Percentiles rank a stretch among this genome's conserved stretches.
Evolutionary conservation across 768 basidiomycete species (phyloP).

Genomic region (Phanerodontia chrysosporium): DNA sequence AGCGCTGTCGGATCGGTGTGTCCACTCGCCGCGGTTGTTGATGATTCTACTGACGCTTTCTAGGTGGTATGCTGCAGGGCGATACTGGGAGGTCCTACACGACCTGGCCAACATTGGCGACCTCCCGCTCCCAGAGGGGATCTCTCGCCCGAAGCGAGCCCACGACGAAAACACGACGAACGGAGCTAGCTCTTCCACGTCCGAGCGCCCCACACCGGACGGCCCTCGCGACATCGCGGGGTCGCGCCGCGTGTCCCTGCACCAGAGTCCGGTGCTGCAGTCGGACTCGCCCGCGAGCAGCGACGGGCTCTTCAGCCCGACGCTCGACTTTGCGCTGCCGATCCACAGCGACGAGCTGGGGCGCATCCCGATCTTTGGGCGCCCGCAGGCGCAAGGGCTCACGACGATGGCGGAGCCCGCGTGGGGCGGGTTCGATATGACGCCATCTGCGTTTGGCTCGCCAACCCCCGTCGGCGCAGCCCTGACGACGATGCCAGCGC

Average conservation of each 20-base stretch:
- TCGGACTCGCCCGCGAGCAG: neutral
- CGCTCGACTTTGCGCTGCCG: conserved; percentile 36
- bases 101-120: conserved; percentile 9
- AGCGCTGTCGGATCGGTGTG: conserved; percentile 10
- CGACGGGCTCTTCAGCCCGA: neutral
- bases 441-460: conserved; percentile 1
- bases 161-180: neutral
- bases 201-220: neutral
- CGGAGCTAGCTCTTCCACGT: neutral
- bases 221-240: conserved; percentile 26
- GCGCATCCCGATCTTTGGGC: conserved; percentile 40
- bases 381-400: conserved; percentile 1
- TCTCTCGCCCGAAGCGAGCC: neutral
- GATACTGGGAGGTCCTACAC: conserved; percentile 8
- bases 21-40: neutral
- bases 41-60: neutral
- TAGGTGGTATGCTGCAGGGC: conserved; percentile 9
- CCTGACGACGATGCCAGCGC: neutral
- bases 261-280: neutral
- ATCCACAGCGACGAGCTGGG: conserved; percentile 57
- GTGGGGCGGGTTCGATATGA: neutral
- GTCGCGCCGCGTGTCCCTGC: conserved; percentile 26
- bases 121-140: conserved; percentile 7
- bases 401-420: conserved; percentile 24
- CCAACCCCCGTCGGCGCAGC: neutral